These are phyloP conservation scores for Metschnikowia baotianmanensis DNA, from an alignment of 805 yeast species.

Conservation along the genomic window DNA sequence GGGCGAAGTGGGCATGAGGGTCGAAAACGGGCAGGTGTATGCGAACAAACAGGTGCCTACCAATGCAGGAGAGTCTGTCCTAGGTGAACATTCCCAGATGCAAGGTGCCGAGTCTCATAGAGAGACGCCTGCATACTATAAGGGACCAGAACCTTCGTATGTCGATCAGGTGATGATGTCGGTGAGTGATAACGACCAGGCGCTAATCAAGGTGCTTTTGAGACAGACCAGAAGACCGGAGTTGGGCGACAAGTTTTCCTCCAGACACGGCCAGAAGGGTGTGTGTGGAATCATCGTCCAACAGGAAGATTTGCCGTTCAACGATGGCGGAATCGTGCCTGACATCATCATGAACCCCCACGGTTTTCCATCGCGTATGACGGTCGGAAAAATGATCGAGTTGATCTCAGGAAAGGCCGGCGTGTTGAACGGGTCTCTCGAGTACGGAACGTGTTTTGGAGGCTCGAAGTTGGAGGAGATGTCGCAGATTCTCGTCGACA, in stretches of 20 bases:
- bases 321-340: constrained; percentile 93
- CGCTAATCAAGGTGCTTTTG: constrained; percentile 96
- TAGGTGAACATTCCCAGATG: constrained; percentile 96
- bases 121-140: constrained; percentile 92
- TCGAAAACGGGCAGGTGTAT: constrained; percentile 91
- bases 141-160: constrained; percentile 97
- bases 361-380: constrained; percentile 99
- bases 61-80: constrained; percentile 68
- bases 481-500: constrained; percentile 86
- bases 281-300: constrained; percentile 98
- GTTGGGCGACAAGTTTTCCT: constrained; percentile 98
- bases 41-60: constrained; percentile 92
- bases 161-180: constrained; percentile 97
- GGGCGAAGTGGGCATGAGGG: constrained; percentile 91
- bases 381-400: constrained; percentile 98
- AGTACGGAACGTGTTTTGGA: constrained; percentile 98
- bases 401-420: constrained; percentile 95
- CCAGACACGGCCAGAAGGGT: constrained; percentile 99
- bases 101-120: constrained; percentile 97
- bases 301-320: constrained; percentile 98
- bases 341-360: constrained; percentile 98
- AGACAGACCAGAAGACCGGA: constrained; percentile 98
- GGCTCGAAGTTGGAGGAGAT: constrained; percentile 98
- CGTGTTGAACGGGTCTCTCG: constrained; percentile 91
- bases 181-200: constrained; percentile 96